Percentiles rank a stretch among this genome's conserved stretches.
phyloP scores from a whole-genome alignment of 768 basidiomycete genomes.

The Hericium coralloides region DNA sequence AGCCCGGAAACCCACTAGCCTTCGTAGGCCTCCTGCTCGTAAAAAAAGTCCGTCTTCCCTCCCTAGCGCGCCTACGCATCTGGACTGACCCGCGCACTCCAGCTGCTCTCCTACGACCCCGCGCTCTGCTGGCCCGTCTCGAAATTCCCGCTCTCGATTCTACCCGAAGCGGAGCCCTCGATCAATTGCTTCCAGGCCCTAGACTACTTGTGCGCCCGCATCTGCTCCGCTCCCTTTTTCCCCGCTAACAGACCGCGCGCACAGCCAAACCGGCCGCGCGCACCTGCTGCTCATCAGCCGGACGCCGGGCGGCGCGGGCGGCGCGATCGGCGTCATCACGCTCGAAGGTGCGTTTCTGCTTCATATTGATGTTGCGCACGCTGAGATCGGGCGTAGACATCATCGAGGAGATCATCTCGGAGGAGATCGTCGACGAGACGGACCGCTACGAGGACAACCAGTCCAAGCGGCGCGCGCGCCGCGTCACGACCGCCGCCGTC shows the following conservation, averaged over 20 bases:
- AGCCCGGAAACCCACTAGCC: constrained; percentile 51
- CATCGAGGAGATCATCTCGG: constrained; percentile 91
- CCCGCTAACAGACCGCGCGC: not conserved
- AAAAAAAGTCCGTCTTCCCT: constrained; percentile 53
- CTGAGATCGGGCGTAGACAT: constrained; percentile 39
- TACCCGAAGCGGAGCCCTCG: constrained; percentile 81
- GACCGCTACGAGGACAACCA: constrained; percentile 86
- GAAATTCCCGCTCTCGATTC: constrained; percentile 65
- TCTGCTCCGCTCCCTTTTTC: not conserved
- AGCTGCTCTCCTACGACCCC: constrained; percentile 88
- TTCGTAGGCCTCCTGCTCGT: constrained; percentile 79
- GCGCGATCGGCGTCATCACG: constrained; percentile 87
- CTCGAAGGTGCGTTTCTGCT: constrained; percentile 51
- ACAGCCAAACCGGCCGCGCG: constrained; percentile 86
- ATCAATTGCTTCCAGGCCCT: constrained; percentile 94
- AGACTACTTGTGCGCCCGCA: constrained; percentile 69
- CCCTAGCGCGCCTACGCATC: not conserved
- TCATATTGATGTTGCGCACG: not conserved
- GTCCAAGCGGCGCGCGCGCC: constrained; percentile 62
- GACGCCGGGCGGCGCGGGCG: constrained; percentile 75
- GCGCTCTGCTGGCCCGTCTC: constrained; percentile 62
- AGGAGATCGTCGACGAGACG: constrained; percentile 95
- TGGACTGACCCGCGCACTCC: not conserved
- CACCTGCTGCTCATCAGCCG: constrained; percentile 82
- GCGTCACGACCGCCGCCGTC: constrained; percentile 62